Conservation (phyloP, 768 basidiomycete species). For the Favolaschia claudopus region DNA sequence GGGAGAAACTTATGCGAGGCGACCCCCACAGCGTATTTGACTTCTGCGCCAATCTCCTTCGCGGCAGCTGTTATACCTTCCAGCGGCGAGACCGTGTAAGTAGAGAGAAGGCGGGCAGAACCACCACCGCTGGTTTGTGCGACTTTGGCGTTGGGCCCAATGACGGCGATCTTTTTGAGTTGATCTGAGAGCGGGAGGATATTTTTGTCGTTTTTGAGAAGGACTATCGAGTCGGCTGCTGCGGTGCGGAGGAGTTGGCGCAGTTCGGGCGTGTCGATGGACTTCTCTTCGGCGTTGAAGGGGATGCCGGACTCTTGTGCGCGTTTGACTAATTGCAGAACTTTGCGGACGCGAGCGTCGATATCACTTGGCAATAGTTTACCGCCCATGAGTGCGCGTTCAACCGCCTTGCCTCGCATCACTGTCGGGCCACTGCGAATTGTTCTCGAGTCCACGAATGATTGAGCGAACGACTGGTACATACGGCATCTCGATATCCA, state of each 20-base stretch:
- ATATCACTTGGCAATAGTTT: constrained; percentile 54
- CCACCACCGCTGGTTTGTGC: constrained; percentile 66
- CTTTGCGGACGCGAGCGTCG: constrained; percentile 48
- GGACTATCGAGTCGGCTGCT: constrained; percentile 62
- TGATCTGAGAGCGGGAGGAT: constrained; percentile 54
- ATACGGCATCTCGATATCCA: constrained; percentile 71
- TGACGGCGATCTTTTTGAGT: constrained; percentile 60
- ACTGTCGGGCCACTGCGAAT: constrained; percentile 50
- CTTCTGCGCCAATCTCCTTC: constrained; percentile 50
- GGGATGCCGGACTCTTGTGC: constrained; percentile 62
- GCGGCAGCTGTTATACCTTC: constrained; percentile 58
- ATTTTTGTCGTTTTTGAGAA: constrained; percentile 64
- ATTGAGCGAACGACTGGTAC: constrained; percentile 3
- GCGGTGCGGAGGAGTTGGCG: constrained; percentile 57
- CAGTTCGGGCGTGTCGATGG: constrained; percentile 53
- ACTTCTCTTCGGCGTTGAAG: constrained; percentile 58
- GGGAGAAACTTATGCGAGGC: constrained; percentile 58
- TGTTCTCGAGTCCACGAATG: constrained; percentile 44
- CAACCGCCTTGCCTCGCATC: constrained; percentile 54
- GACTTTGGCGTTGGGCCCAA: constrained; percentile 67
- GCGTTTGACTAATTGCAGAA: constrained; percentile 51
- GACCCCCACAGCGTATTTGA: constrained; percentile 54
- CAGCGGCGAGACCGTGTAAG: constrained; percentile 64
- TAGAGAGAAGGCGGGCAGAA: constrained; percentile 58
- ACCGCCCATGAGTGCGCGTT: constrained; percentile 46